phyloP scores from a whole-genome alignment of 2,329 filamentous ascomycete species.

The Scedosporium apiospermum region DNA sequence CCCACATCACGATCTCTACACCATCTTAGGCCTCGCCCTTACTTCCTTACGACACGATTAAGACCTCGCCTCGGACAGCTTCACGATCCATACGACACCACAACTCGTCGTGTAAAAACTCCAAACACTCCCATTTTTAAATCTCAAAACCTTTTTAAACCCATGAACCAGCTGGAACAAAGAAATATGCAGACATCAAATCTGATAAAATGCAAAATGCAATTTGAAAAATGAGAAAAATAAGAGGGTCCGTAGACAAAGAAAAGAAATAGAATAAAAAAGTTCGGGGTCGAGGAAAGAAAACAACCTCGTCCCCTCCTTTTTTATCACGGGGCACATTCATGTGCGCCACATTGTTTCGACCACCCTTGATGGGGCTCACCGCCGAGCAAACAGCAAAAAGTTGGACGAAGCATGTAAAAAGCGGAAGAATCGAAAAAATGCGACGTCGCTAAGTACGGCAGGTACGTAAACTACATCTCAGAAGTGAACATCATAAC shows the following conservation, averaged over 20 bases:
- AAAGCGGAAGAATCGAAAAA: not conserved
- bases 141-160: not conserved
- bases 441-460: conserved; percentile 6
- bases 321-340: no score
- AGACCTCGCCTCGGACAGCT: no score
- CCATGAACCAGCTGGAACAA: not conserved
- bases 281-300: not conserved
- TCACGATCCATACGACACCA: not conserved
- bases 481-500: conserved; percentile 1
- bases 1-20: no score
- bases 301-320: not conserved
- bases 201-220: not conserved
- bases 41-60: no score
- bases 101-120: not conserved
- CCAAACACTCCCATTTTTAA: conserved; percentile 5
- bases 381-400: not conserved
- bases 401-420: not conserved
- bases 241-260: not conserved
- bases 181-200: conserved; percentile 1
- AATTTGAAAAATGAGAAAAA: conserved; percentile 1
- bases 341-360: not conserved
- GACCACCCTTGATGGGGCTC: not conserved
- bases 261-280: conserved; percentile 1
- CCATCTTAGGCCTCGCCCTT: no score
- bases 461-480: conserved; percentile 7